Evolutionary conservation across 1,139 yeast genomes (phyloP).

Genomic region (Blastobotrys illinoisensis): DNA sequence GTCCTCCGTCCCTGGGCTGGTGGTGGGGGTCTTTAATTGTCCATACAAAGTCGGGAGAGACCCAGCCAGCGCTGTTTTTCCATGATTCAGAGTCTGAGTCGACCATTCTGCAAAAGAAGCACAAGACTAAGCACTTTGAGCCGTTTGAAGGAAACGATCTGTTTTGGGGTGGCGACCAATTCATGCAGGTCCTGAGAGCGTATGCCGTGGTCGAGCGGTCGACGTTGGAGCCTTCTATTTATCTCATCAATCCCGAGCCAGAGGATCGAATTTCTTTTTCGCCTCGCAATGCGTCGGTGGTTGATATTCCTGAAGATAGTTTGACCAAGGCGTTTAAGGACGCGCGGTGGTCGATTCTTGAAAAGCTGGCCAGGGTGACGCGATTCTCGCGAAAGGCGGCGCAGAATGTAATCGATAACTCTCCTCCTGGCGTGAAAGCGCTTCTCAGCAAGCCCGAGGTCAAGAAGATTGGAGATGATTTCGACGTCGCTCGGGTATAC

Average conservation of each 20-base stretch:
- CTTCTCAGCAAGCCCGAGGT: conserved; percentile 76
- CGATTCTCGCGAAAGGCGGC: conserved; percentile 58
- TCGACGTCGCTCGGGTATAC: conserved; percentile 86
- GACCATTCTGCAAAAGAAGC: conserved; percentile 54
- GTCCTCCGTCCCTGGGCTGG: conserved; percentile 81
- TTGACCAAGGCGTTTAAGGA: conserved; percentile 43
- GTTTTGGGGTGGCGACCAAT: conserved; percentile 90
- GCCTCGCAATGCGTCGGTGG: conserved; percentile 43
- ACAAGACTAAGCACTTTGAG: conserved; percentile 60
- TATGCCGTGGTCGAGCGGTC: conserved; percentile 63
- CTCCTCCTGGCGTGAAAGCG: conserved; percentile 54
- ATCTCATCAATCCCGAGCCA: conserved; percentile 71
- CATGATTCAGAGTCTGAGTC: conserved; percentile 86
- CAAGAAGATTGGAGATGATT: conserved; percentile 74
- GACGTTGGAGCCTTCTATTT: conserved; percentile 64
- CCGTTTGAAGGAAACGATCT: conserved; percentile 60
- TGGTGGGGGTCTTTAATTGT: conserved; percentile 87
- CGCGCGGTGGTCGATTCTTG: conserved; percentile 83
- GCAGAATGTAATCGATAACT: conserved; percentile 59
- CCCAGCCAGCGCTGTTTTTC: conserved; percentile 79
- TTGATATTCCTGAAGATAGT: conserved; percentile 21
- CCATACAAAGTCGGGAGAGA: conserved; percentile 61
- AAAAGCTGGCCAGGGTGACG: conserved; percentile 78
- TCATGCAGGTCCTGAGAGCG: conserved; percentile 49
- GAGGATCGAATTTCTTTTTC: conserved; percentile 75